Evolutionary conservation across 495 filamentous ascomycete species (phyloP).

Genomic region (Penicillium arizonense): DNA sequence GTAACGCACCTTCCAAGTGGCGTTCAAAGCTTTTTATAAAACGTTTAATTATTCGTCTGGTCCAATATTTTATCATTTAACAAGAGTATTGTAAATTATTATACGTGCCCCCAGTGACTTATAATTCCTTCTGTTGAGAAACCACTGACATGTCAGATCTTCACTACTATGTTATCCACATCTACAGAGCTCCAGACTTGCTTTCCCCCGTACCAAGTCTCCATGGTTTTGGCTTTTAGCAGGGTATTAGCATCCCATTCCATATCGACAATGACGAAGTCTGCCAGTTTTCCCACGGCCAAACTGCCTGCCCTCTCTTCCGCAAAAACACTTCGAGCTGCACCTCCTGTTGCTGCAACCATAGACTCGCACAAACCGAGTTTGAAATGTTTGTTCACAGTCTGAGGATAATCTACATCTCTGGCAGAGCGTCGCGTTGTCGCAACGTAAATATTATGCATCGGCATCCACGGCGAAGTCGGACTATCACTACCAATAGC

Average conservation of each 20-base stretch:
- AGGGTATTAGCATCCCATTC: constrained; percentile 51
- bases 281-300: constrained; percentile 45
- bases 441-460: constrained; percentile 55
- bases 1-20: too few species aligned
- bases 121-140: too few species aligned
- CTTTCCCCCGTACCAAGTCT: constrained; percentile 56
- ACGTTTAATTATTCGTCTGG: too few species aligned
- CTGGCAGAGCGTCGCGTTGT: constrained; percentile 53
- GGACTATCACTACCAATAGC: constrained; percentile 60
- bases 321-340: constrained; percentile 55
- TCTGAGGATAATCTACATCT: constrained; percentile 39
- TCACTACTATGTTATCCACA: too few species aligned
- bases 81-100: too few species aligned
- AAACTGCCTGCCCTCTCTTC: constrained; percentile 51
- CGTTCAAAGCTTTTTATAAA: too few species aligned
- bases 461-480: constrained; percentile 50
- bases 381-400: constrained; percentile 52
- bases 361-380: constrained; percentile 49
- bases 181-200: constrained; percentile 27
- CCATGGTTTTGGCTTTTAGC: constrained; percentile 43
- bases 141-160: too few species aligned
- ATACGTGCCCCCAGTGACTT: too few species aligned
- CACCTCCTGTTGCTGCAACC: constrained; percentile 50
- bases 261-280: constrained; percentile 60
- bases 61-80: too few species aligned